Evolutionary conservation across 2,329 filamentous ascomycete genomes (phyloP), one percentile per base, ranked within the genome.

Genomic region (Fusarium brachygibbosum): DNA sequence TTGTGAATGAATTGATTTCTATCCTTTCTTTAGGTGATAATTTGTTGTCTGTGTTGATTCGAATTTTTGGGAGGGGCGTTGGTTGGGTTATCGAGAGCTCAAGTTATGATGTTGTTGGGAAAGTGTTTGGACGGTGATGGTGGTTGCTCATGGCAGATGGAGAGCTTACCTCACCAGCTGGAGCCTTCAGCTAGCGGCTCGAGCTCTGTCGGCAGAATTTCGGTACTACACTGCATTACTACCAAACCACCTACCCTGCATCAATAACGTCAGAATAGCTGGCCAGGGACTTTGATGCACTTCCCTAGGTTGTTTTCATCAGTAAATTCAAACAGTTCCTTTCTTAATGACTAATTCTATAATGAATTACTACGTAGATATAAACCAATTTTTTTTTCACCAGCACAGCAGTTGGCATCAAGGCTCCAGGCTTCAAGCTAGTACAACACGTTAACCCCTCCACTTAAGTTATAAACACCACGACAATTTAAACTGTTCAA

Each of bases 91-190:
- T 66, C 58, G 46, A 37, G 42, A 67, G 65, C 63, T 73, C 40
- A 31, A 28, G 62, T 58, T 72, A 48, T 63, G 63, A 25, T 25
- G 23, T 62, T 49, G 49, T 50, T 48, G 59, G 45, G 45, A 49
- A 51, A 60, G 51, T 57, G 66, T 65, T 63, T 62, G 38, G 61
- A 46, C 63, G 62, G 59, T 66, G 49, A 68, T 63, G 64, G 60
- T 61, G 63, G 69, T 65, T 73, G 62, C 52, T 57, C 60, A 67
- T 60, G 46, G 70, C 65, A 69, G 70, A 68, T 71, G 73, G 73
- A 63, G 73, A 80, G 79, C 79, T 81, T 81, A 81, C 79, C 79
- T 81, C 79, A 81, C 76, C 74, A 72, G 74, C 70, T 79, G 79
- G 73, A 81, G 78, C 78, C 78, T 79, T 78, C 73, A 65, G 64